Percentiles rank a stretch among this genome's conserved stretches.
These are phyloP conservation scores for Diaporthe caulivora DNA, from an alignment of 2,329 filamentous ascomycete genomes.

Conservation along the genomic window DNA sequence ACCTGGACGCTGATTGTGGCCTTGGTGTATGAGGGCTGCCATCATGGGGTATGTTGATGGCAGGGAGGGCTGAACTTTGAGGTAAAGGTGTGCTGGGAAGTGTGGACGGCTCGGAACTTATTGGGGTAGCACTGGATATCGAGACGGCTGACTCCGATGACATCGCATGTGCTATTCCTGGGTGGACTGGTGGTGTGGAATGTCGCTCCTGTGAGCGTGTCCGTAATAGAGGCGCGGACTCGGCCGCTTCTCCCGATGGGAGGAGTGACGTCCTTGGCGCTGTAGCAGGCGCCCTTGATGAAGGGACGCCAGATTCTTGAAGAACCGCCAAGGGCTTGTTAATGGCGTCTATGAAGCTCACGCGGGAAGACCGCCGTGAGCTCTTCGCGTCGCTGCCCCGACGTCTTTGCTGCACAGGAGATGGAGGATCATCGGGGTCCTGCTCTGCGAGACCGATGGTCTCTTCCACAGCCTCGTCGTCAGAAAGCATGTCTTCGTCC, in stretches of 20 bases:
- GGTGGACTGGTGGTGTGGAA: conserved; percentile 47
- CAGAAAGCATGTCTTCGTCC: conserved; percentile 67
- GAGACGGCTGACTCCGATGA: conserved; percentile 53
- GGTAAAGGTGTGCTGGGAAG: conserved; percentile 43
- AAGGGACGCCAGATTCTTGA: conserved; percentile 52
- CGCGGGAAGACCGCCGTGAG: conserved; percentile 63
- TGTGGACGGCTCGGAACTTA: conserved; percentile 47
- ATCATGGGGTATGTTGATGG: conserved; percentile 26
- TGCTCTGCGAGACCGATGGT: conserved; percentile 72
- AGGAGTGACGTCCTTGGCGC: conserved; percentile 47
- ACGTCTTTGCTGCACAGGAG: conserved; percentile 49
- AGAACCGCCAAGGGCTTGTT: conserved; percentile 53
- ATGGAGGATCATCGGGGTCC: conserved; percentile 56
- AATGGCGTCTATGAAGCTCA: conserved; percentile 56
- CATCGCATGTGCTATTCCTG: conserved; percentile 49
- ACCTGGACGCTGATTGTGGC: conserved; percentile 48
- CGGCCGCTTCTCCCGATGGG: conserved; percentile 46
- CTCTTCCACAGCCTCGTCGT: conserved; percentile 72
- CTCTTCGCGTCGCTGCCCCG: conserved; percentile 41
- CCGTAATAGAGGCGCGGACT: conserved; percentile 55
- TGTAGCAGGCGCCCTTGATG: conserved; percentile 48
- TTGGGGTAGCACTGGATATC: conserved; percentile 44
- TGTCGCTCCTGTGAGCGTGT: conserved; percentile 58
- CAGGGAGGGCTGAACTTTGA: conserved; percentile 1
- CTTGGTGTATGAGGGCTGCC: conserved; percentile 47